phyloP scores from a whole-genome alignment of 1,284 basidiomycete species.

The Prillingera fragicola region DNA sequence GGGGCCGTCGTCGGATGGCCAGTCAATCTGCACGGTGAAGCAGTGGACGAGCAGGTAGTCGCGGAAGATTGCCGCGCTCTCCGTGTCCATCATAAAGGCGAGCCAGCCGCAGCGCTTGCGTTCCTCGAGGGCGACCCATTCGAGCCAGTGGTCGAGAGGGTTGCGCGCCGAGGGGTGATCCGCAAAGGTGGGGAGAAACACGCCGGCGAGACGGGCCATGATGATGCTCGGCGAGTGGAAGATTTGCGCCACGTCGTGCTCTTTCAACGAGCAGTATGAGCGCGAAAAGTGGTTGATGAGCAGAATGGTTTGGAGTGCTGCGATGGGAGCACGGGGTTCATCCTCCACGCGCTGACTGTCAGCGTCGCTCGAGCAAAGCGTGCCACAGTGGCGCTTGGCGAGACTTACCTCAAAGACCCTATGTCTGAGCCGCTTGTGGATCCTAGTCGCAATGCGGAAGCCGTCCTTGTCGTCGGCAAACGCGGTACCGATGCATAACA shows the following conservation, averaged over 20 bases:
- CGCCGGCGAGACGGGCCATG: slow-evolving; percentile 20
- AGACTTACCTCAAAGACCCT: slow-evolving; percentile 22
- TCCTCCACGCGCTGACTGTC: slow-evolving; percentile 20
- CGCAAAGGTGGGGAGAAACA: slow-evolving; percentile 15
- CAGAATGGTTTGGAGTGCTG: slow-evolving; percentile 20
- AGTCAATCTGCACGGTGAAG: slow-evolving; percentile 6
- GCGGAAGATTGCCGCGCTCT: slow-evolving; percentile 23
- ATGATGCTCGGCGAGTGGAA: slow-evolving; percentile 27
- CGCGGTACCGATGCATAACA: slow-evolving; percentile 25
- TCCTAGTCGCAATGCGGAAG: slow-evolving; percentile 14
- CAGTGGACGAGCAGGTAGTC: slow-evolving; percentile 8
- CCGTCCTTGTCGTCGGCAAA: slow-evolving; percentile 20
- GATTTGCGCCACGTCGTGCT: slow-evolving; percentile 25
- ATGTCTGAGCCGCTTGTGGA: slow-evolving; percentile 20
- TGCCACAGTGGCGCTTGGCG: background rate
- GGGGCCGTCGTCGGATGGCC: slow-evolving; percentile 1
- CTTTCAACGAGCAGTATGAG: slow-evolving; percentile 24
- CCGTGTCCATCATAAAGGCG: slow-evolving; percentile 28
- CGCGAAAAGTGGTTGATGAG: slow-evolving; percentile 27
- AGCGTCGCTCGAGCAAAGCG: background rate
- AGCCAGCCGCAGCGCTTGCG: slow-evolving; percentile 24
- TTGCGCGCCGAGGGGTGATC: background rate
- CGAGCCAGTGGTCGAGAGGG: slow-evolving; percentile 18
- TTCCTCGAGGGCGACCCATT: slow-evolving; percentile 27
- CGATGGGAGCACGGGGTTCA: slow-evolving; percentile 16